phyloP scores from a whole-genome alignment of 805 yeast genomes.

The Yarrowia hollandica region DNA sequence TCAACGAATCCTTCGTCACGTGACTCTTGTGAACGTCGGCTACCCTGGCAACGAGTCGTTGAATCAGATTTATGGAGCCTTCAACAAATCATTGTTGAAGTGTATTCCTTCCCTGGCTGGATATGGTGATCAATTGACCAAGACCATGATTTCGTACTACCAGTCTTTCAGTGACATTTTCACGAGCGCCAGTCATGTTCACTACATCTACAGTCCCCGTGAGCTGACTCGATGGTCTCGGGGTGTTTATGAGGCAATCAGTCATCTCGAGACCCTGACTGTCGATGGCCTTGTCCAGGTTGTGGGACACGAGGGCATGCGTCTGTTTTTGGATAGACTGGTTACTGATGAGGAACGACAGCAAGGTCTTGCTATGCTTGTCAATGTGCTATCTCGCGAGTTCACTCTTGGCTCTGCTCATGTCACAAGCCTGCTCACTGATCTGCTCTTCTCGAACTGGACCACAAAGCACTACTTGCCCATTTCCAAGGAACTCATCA shows the following conservation, averaged over 20 bases:
- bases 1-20: conserved; percentile 64
- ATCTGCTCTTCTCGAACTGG: conserved; percentile 76
- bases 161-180: conserved; percentile 34
- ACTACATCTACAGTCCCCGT: conserved; percentile 82
- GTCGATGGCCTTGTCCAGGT: conserved; percentile 55
- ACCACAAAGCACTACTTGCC: conserved; percentile 60
- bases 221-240: conserved; percentile 85
- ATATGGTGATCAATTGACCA: conserved; percentile 52
- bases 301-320: conserved; percentile 78
- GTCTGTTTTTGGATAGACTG: conserved; percentile 77
- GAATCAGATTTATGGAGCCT: conserved; percentile 62
- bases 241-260: conserved; percentile 62
- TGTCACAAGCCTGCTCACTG: conserved; percentile 45
- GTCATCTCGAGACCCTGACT: conserved; percentile 42
- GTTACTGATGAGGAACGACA: conserved; percentile 48
- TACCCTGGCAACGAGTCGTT: conserved; percentile 71
- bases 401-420: conserved; percentile 53
- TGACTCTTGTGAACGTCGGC: conserved; percentile 67
- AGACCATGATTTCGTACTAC: conserved; percentile 69
- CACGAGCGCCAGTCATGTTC: conserved; percentile 44
- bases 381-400: conserved; percentile 40
- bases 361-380: conserved; percentile 49
- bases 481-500: conserved; percentile 51
- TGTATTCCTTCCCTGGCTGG: conserved; percentile 61
- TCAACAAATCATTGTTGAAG: conserved; percentile 57